Evolutionary conservation across 768 basidiomycete genomes (phyloP).

Genomic region (Lactifluus subvellereus): DNA sequence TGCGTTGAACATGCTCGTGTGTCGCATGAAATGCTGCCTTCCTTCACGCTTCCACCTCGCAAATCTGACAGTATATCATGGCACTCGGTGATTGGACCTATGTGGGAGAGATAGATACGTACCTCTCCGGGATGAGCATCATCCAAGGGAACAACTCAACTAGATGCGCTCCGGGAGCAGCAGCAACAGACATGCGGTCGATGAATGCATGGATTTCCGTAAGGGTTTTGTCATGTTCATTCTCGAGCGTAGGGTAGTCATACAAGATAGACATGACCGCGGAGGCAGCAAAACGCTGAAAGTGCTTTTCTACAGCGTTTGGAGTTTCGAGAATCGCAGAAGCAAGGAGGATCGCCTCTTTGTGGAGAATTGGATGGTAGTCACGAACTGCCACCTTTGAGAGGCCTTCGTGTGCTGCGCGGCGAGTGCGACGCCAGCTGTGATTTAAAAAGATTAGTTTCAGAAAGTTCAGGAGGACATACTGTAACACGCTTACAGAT

Average conservation of each 20-base stretch:
- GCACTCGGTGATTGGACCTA: too few species aligned
- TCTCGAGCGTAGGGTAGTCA: constrained; percentile 6
- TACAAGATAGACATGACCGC: constrained; percentile 13
- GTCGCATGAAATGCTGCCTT: not conserved
- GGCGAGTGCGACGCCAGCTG: constrained; percentile 15
- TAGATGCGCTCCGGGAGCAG: constrained; percentile 7
- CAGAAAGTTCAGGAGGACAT: too few species aligned
- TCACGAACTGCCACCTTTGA: constrained; percentile 8
- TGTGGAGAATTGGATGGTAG: constrained; percentile 6
- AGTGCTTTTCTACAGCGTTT: not conserved
- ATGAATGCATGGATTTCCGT: constrained; percentile 1
- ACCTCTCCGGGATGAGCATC: constrained; percentile 12
- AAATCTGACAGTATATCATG: not conserved
- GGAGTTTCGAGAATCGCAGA: not conserved
- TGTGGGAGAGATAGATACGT: not conserved
- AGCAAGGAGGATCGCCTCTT: constrained; percentile 10
- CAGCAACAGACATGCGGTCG: not conserved
- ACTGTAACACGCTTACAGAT: not conserved
- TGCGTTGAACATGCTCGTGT: constrained; percentile 1
- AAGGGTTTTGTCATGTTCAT: constrained; percentile 5
- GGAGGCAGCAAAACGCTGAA: constrained; percentile 10
- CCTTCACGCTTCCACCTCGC: constrained; percentile 17
- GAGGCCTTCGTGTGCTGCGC: constrained; percentile 12
- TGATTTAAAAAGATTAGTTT: not conserved
- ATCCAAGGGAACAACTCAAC: constrained; percentile 18